Conservation (phyloP, 495 filamentous ascomycete genomes). For the Penicillium canescens region DNA sequence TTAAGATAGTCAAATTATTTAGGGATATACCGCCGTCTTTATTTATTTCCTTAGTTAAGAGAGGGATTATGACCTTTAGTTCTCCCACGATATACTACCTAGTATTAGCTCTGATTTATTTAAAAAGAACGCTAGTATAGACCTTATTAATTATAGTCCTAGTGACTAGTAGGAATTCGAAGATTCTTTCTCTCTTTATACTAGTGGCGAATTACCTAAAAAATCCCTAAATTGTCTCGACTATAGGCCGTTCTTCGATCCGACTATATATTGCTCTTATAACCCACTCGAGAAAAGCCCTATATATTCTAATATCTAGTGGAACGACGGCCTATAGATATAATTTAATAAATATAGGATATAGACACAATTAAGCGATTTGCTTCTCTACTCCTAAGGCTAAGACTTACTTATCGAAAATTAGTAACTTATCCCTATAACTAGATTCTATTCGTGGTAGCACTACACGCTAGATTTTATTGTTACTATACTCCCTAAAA, state of each 20-base stretch:
- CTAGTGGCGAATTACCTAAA: background rate
- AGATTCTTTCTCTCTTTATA: background rate
- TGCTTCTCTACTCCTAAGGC: background rate
- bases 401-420: background rate
- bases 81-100: conserved; percentile 2
- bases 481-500: too few species aligned
- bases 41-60: conserved; percentile 6
- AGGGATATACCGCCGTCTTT: conserved; percentile 10
- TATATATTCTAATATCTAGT: background rate
- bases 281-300: conserved; percentile 1
- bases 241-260: conserved; percentile 4
- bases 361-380: background rate
- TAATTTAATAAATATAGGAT: background rate
- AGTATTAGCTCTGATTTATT: background rate
- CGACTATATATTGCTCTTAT: background rate
- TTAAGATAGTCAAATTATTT: conserved; percentile 15
- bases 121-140: background rate
- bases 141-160: conserved; percentile 2
- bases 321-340: background rate
- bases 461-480: too few species aligned
- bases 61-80: conserved; percentile 1
- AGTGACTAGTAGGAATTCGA: conserved; percentile 19
- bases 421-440: too few species aligned
- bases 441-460: too few species aligned
- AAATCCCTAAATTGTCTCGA: conserved; percentile 4